Evolutionary conservation across 1,284 basidiomycete species (phyloP).

Genomic region (Sutorius eximius): DNA sequence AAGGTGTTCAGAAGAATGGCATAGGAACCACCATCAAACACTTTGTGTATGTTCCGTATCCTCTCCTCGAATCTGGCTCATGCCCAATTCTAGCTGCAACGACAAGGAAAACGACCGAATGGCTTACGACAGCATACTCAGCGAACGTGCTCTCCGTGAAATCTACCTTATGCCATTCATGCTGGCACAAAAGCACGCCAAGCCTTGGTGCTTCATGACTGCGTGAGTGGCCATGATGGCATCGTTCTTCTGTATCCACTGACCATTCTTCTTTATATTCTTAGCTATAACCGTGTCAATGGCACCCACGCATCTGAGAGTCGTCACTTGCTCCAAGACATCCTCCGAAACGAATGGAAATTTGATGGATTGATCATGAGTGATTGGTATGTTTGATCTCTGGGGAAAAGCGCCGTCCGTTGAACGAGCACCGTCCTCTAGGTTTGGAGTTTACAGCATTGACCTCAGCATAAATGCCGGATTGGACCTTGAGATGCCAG

Average conservation of each 20-base stretch:
- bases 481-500: slow-evolving; percentile 81
- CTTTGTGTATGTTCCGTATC: slow-evolving; percentile 51
- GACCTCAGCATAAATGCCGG: slow-evolving; percentile 69
- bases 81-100: slow-evolving; percentile 46
- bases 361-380: slow-evolving; percentile 74
- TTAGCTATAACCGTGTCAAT: slow-evolving; percentile 67
- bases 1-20: slow-evolving; percentile 69
- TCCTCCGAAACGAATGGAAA: slow-evolving; percentile 77
- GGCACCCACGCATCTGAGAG: slow-evolving; percentile 75
- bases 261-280: slow-evolving; percentile 2
- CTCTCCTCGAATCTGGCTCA: neutral
- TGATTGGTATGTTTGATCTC: slow-evolving; percentile 57
- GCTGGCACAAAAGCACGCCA: slow-evolving; percentile 70
- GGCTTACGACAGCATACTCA: slow-evolving; percentile 61
- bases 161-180: slow-evolving; percentile 84
- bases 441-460: slow-evolving; percentile 71
- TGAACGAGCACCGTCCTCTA: slow-evolving; percentile 19
- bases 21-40: slow-evolving; percentile 76
- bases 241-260: neutral
- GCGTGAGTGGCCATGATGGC: slow-evolving; percentile 44
- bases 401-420: neutral
- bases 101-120: slow-evolving; percentile 73
- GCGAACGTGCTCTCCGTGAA: slow-evolving; percentile 72
- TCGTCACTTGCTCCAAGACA: slow-evolving; percentile 55
- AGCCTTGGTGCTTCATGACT: slow-evolving; percentile 75